These are phyloP conservation scores for Paxillus involutus DNA, from an alignment of 768 basidiomycete genomes.

Conservation along the genomic window DNA sequence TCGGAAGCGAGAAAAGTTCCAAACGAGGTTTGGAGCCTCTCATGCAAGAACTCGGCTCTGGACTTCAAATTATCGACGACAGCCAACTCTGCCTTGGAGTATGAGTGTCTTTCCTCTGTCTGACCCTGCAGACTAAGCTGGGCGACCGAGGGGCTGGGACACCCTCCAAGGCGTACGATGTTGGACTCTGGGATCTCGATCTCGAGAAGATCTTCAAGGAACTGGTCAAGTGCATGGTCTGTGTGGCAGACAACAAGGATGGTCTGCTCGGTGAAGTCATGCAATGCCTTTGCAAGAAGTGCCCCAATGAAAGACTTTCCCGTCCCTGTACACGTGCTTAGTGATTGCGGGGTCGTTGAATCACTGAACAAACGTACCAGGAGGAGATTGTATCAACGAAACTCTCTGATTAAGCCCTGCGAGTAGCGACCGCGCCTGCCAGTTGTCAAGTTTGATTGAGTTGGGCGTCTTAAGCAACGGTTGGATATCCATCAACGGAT, in stretches of 20 bases:
- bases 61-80: slow-evolving; percentile 41
- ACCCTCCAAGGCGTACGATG: slow-evolving; percentile 58
- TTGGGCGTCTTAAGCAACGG: slow-evolving; percentile 35
- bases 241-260: slow-evolving; percentile 73
- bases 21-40: slow-evolving; percentile 31
- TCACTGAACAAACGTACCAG: slow-evolving; percentile 44
- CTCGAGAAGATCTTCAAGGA: slow-evolving; percentile 59
- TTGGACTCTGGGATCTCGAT: slow-evolving; percentile 51
- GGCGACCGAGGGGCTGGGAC: slow-evolving; percentile 48
- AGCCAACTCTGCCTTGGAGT: slow-evolving; percentile 37
- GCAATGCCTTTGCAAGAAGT: slow-evolving; percentile 56
- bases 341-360: neutral
- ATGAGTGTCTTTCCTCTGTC: slow-evolving; percentile 14
- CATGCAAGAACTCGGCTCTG: slow-evolving; percentile 3
- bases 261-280: slow-evolving; percentile 42
- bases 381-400: slow-evolving; percentile 69
- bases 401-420: slow-evolving; percentile 55
- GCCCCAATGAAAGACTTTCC: slow-evolving; percentile 75
- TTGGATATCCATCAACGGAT: slow-evolving; percentile 43
- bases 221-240: slow-evolving; percentile 72
- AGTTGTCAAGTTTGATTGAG: slow-evolving; percentile 48
- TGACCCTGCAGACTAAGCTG: slow-evolving; percentile 46
- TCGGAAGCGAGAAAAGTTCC: slow-evolving; percentile 22
- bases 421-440: slow-evolving; percentile 47
- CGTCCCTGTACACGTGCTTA: slow-evolving; percentile 44